Base-by-base conservation (phyloP, 2,329 filamentous ascomycete species). In the Rhinocladiella mackenziei region DNA sequence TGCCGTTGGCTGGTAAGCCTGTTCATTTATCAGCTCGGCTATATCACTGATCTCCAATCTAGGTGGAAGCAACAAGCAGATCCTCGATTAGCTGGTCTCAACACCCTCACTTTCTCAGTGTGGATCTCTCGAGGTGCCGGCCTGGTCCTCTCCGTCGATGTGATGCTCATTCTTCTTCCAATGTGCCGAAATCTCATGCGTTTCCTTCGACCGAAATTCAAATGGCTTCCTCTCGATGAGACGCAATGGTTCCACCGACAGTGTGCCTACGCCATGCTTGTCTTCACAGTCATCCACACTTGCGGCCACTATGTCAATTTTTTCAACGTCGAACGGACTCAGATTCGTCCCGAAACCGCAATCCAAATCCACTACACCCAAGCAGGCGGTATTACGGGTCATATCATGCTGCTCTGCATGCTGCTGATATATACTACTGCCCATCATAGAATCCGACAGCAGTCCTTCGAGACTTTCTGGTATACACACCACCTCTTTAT, bases 391-490 rank as follows among this genome's bases (percentile, higher is more conserved):
- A 85, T 97, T 51, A 98, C 92, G 2, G 92, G 92, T 5, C 92
- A 98, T 66, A 78, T 96, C 51, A 98, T 98, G 92, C 78, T 97
- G 18, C 75, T 98, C n/a, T 97, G 89, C 76, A 98, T 98, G 92
- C 72, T 98, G 52, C 71, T 98, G 52, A 98, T 98, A 76, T 98
- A 94, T 70, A 98, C 92, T 1, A 96, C 89, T 0, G 85, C 92
- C 2, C 92, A 98, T 62, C 78, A 84, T 58, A 85, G 87, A 56
- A 97, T 98, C 55, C 85, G 92, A 42, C 91, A 97, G 64, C 92
- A 98, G 64, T 94, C 88, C 0, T 98, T 89, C 62, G 92, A 98
- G 70, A 94, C 91, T 0, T 98, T 98, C 65, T 98, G 92, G 92
- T 98, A 98, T 69, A 95, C 89, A 0, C 92, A 98, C 67, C 92